phyloP scores from a whole-genome alignment of 257 asterid genomes.

The Solanum appendiculatum region DNA sequence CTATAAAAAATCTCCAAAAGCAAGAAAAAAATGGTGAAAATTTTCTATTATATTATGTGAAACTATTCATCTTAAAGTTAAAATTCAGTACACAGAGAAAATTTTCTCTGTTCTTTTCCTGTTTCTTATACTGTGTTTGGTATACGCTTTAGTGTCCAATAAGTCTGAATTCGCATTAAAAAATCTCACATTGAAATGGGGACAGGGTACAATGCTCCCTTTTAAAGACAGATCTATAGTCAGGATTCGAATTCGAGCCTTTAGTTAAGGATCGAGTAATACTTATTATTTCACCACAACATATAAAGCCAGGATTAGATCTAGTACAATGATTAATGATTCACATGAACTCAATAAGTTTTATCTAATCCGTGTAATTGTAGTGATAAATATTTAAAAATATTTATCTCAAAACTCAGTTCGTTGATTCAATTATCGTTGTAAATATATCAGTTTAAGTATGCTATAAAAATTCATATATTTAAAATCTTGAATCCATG shows the following conservation, averaged over 20 bases:
- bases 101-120: too few species aligned
- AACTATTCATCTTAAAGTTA: not conserved
- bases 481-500: too few species aligned
- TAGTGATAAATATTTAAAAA: not conserved
- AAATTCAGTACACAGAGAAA: not conserved
- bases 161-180: not conserved
- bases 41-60: not conserved
- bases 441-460: too few species aligned
- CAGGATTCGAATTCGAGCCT: not conserved
- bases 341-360: not conserved
- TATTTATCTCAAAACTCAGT: not conserved
- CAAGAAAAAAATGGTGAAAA: not conserved
- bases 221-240: not conserved
- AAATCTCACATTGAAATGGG: fast-evolving
- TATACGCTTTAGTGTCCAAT: not conserved
- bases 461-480: too few species aligned
- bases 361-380: not conserved
- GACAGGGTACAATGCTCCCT: not conserved
- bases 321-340: not conserved
- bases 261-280: not conserved
- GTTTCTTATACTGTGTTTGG: not conserved
- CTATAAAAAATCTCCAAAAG: not conserved
- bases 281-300: not conserved
- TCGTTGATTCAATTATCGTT: not conserved
- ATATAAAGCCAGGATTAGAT: fast-evolving